Evolutionary conservation across 352 stramenopile species (phyloP), one percentile per base, ranked within the genome.

Genomic region (Globisporangium abappressorium): DNA sequence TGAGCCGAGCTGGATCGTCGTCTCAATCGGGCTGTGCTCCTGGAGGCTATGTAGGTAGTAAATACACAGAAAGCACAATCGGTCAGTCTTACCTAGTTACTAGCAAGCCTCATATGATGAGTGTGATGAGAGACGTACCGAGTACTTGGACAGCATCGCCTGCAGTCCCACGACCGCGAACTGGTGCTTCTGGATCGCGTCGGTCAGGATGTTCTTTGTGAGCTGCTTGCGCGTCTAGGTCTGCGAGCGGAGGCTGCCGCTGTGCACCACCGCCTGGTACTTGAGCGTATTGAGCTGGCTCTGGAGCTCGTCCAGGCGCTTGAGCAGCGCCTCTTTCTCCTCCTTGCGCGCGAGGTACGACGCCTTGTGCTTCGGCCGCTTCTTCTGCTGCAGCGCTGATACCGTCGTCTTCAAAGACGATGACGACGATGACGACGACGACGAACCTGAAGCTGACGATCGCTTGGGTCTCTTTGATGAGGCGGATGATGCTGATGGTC

Each of bases 1-100:
- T 0, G 70, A 70, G 3, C 74, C 70, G 11, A 89, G 68, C 64
- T 76, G 72, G 73, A 89, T 81, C 68, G 62, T 72, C 69, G 77
- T 81, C 46, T 84, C 72, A 24, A 77, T 75, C 14, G 77, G 77
- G 57, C 75, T 62, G 59, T 76, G 67, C 11, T 73, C 64, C 26
- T 79, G 76, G 15, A 70, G 61, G 71, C 66, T 79, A 73, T 82
- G 26, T n/a, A 28, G 54, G 4, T 43, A 64, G 60, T 11, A 46
- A 57, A 26, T 34, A 14, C 49, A 54, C 34, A 62, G 11, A 46
- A 3, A 18, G 36, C 36, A 46, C 36, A 46, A 46, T 46, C 34
- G 34, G 7, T 38, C 12, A 38, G 7, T 38, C 7, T 11, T 38
- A 8, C 34, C 0, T 38, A 38, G 5, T 38, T 38, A 38, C 34